Evolutionary conservation across 495 filamentous ascomycete genomes (phyloP).

Genomic region (Bryoglossum gracile): DNA sequence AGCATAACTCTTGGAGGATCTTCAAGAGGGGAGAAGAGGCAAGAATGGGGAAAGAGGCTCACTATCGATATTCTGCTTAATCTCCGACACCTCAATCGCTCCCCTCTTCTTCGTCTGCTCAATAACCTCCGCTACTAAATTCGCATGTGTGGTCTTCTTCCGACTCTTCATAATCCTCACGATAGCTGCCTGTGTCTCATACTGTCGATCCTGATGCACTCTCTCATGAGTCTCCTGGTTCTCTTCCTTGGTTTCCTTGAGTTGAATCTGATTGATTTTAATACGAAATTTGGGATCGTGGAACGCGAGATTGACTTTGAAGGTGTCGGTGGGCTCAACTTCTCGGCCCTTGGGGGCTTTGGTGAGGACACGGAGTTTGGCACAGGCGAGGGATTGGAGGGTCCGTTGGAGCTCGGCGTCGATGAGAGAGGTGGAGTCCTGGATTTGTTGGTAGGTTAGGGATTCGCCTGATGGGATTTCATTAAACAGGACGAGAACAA

Average conservation of each 20-base stretch:
- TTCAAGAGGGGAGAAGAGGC: too few species aligned
- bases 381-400: slow-evolving; percentile 89
- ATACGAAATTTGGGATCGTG: slow-evolving; percentile 76
- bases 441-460: slow-evolving; percentile 63
- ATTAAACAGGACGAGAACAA: slow-evolving; percentile 91
- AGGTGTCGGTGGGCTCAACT: slow-evolving; percentile 67
- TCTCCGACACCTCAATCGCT: slow-evolving; percentile 72
- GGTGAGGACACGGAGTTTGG: slow-evolving; percentile 72
- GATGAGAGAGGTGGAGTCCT: slow-evolving; percentile 53
- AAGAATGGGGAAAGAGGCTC: slow-evolving; percentile 27
- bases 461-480: slow-evolving; percentile 46
- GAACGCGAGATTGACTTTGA: slow-evolving; percentile 71
- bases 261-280: slow-evolving; percentile 97
- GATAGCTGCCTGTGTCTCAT: slow-evolving; percentile 94
- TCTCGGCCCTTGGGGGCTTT: slow-evolving; percentile 85
- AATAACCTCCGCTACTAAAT: slow-evolving; percentile 82
- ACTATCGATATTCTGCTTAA: slow-evolving; percentile 97
- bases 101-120: slow-evolving; percentile 79
- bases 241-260: slow-evolving; percentile 78
- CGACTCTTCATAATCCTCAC: slow-evolving; percentile 95
- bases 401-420: slow-evolving; percentile 79
- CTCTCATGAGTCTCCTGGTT: slow-evolving; percentile 88
- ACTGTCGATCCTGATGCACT: slow-evolving; percentile 81
- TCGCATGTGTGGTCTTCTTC: slow-evolving; percentile 75
- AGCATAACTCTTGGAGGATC: not conserved